Evolutionary conservation across 1,284 basidiomycete species (phyloP).

Genomic region (Mycena sp.): DNA sequence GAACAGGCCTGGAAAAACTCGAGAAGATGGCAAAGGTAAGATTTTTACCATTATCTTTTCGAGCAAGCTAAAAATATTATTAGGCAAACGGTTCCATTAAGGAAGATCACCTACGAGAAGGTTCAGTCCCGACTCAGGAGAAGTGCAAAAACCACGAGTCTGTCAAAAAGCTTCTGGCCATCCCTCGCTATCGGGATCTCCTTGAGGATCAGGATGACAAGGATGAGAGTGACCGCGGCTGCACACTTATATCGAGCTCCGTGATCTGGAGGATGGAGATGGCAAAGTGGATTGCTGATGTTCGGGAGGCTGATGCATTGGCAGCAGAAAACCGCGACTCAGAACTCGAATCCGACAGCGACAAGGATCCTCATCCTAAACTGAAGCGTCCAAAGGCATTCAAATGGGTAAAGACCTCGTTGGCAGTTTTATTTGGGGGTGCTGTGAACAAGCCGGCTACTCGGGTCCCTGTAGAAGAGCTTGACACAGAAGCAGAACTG

Average conservation of each 20-base stretch:
- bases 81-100: constrained; percentile 21
- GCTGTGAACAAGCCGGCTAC: background rate
- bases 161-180: no score
- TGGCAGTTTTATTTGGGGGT: background rate
- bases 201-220: no score
- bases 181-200: no score
- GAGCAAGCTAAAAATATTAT: no score
- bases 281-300: constrained; percentile 20
- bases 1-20: background rate
- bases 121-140: constrained; percentile 3
- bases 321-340: no score
- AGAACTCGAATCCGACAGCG: background rate
- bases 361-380: background rate
- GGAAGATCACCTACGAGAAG: constrained; percentile 26
- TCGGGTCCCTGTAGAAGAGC: background rate
- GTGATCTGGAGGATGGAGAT: no score
- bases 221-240: no score
- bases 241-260: constrained; percentile 22
- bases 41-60: no score
- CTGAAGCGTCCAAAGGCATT: background rate
- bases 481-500: background rate
- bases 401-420: background rate
- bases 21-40: no score
- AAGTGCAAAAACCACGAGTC: no score
- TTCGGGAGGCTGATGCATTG: constrained; percentile 2